Evolutionary conservation across 805 yeast genomes (phyloP).

Genomic region (Saturnispora mendoncae): DNA sequence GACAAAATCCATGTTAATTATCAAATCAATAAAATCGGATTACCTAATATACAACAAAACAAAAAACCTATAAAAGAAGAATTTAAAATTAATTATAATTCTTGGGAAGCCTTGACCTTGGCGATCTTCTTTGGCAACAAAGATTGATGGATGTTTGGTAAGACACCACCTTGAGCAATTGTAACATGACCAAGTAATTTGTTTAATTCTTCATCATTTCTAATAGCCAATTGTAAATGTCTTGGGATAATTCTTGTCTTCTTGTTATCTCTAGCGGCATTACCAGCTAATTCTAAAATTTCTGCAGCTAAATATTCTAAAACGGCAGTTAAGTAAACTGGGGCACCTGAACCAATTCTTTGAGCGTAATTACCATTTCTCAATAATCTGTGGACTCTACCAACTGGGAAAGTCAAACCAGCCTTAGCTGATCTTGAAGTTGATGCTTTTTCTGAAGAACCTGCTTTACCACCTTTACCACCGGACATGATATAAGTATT

Average conservation of each 20-base stretch:
- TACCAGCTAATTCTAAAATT: conserved; percentile 96
- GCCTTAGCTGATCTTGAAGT: conserved; percentile 98
- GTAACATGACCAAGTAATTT: conserved; percentile 87
- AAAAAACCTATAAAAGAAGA: conserved; percentile 11
- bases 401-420: conserved; percentile 98
- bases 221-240: conserved; percentile 96
- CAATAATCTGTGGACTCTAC: conserved; percentile 95
- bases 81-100: conserved; percentile 33
- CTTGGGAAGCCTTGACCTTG: conserved; percentile 49
- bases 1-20: neutral
- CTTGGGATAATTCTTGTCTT: conserved; percentile 98
- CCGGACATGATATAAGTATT: conserved; percentile 37
- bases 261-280: conserved; percentile 98
- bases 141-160: conserved; percentile 93
- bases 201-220: conserved; percentile 98
- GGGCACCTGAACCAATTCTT: conserved; percentile 99
- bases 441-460: conserved; percentile 88
- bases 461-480: conserved; percentile 90
- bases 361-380: conserved; percentile 98
- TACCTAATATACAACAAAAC: conserved; percentile 7
- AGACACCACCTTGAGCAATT: conserved; percentile 98
- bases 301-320: conserved; percentile 96
- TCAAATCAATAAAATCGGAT: conserved; percentile 4
- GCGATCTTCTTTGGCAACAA: conserved; percentile 61
- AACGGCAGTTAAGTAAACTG: conserved; percentile 94